These are phyloP conservation scores for Patellaria atrata DNA, from an alignment of 495 filamentous ascomycete species.

Conservation along the genomic window DNA sequence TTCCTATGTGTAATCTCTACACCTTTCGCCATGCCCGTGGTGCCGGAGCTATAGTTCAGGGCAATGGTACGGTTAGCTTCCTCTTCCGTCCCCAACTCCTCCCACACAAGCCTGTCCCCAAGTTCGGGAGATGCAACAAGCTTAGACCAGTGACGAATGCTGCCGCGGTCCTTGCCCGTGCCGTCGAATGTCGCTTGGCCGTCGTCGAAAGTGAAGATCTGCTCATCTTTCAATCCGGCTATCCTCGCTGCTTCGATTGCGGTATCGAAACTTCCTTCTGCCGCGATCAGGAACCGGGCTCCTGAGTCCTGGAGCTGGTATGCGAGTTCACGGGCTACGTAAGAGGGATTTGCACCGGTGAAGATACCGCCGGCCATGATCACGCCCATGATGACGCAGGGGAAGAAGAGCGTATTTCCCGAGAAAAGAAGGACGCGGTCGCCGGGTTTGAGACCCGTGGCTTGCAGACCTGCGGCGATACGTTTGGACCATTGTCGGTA, in stretches of 20 bases:
- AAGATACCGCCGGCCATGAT: conserved; percentile 70
- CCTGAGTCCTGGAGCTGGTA: conserved; percentile 61
- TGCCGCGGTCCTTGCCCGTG: conserved; percentile 2
- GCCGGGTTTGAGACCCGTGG: conserved; percentile 48
- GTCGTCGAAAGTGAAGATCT: conserved; percentile 25
- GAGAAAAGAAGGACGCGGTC: conserved; percentile 50
- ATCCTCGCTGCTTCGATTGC: conserved; percentile 22
- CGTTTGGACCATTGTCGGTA: conserved; percentile 60
- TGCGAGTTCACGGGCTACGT: conserved; percentile 52
- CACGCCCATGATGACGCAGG: conserved; percentile 54
- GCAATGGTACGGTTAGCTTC: conserved; percentile 19
- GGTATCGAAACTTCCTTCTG: conserved; percentile 21
- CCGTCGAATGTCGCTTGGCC: conserved; percentile 24
- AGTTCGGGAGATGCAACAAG: conserved; percentile 19
- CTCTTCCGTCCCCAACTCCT: conserved; percentile 15
- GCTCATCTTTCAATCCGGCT: conserved; percentile 14
- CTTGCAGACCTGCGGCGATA: conserved; percentile 53
- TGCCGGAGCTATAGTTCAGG: conserved; percentile 64
- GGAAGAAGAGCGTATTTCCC: conserved; percentile 47
- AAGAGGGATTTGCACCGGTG: conserved; percentile 66
- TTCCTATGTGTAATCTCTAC: conserved; percentile 65
- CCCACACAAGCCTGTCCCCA: conserved; percentile 20
- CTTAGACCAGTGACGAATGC: conserved; percentile 23
- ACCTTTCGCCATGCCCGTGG: conserved; percentile 73
- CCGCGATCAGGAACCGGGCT: conserved; percentile 41